Percentiles rank a stretch among this genome's conserved stretches.
phyloP scores from a whole-genome alignment of 2,329 filamentous ascomycete species.

The Aspergillus tubingensis region DNA sequence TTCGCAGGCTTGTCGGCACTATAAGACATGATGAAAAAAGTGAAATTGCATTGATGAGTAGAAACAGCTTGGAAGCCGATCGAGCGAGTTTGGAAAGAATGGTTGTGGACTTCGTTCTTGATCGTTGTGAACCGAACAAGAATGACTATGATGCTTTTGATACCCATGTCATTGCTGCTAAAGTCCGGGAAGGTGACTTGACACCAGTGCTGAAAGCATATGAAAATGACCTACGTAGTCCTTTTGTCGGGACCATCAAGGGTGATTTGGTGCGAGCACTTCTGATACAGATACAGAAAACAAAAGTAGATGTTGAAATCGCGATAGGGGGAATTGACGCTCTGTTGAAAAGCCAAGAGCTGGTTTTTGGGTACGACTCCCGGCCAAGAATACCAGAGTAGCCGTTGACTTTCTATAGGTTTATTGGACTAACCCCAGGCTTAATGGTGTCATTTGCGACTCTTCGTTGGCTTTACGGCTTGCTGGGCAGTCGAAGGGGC shows the following conservation, averaged over 20 bases:
- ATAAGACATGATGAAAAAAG: conserved; percentile 91
- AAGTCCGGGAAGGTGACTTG: conserved; percentile 87
- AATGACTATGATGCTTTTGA: conserved; percentile 58
- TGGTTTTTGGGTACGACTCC: conserved; percentile 72
- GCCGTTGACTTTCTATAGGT: conserved; percentile 51
- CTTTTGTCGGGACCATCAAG: conserved; percentile 77
- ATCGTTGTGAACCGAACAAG: conserved; percentile 65
- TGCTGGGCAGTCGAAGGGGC: conserved; percentile 72
- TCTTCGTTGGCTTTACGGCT: conserved; percentile 68
- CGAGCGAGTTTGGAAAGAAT: conserved; percentile 91
- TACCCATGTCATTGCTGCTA: conserved; percentile 71
- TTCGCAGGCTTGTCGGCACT: conserved; percentile 79
- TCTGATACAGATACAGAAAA: conserved; percentile 96
- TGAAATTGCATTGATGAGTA: conserved; percentile 96
- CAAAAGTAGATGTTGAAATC: conserved; percentile 95
- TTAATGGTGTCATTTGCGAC: conserved; percentile 81
- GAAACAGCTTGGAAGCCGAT: conserved; percentile 85
- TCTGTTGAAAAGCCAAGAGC: conserved; percentile 90
- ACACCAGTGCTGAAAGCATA: conserved; percentile 90
- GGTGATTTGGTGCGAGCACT: conserved; percentile 88
- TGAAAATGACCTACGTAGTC: conserved; percentile 80
- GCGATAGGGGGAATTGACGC: conserved; percentile 95
- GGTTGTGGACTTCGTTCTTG: conserved; percentile 93
- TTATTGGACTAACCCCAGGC: conserved; percentile 89
- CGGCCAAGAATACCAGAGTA: background rate